phyloP scores from a whole-genome alignment of 148 eudicot species.

The Selenicereus undatus region DNA sequence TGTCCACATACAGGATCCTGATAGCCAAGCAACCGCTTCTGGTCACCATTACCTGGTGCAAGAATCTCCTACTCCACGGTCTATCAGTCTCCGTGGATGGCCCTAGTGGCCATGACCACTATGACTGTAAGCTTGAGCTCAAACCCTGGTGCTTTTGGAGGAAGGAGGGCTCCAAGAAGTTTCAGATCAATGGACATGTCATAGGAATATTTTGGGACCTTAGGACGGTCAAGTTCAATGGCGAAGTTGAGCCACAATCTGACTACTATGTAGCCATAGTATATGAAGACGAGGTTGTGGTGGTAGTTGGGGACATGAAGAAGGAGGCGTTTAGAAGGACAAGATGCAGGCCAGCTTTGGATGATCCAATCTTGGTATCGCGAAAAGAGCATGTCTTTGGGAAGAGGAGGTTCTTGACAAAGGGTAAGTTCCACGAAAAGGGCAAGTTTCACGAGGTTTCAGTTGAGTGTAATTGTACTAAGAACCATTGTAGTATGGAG shows the following conservation, averaged over 20 bases:
- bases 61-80: constrained; percentile 67
- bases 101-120: constrained; percentile 37
- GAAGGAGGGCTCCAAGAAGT: constrained; percentile 70
- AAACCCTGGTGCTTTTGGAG: constrained; percentile 93
- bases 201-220: constrained; percentile 78
- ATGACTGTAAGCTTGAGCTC: constrained; percentile 74
- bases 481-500: constrained; percentile 39
- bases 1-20: constrained; percentile 61
- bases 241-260: constrained; percentile 77
- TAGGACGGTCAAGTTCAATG: constrained; percentile 61
- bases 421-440: constrained; percentile 59
- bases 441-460: constrained; percentile 74
- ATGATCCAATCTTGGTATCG: constrained; percentile 66
- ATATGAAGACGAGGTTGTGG: constrained; percentile 62
- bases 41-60: constrained; percentile 83
- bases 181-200: constrained; percentile 42
- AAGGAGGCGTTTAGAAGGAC: constrained; percentile 82
- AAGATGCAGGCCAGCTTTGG: constrained; percentile 66
- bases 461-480: constrained; percentile 52
- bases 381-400: constrained; percentile 80
- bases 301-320: constrained; percentile 68
- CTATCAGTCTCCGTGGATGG: constrained; percentile 70
- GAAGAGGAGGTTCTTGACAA: constrained; percentile 56
- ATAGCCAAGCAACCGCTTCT: constrained; percentile 49
- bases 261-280: constrained; percentile 82